phyloP scores from a whole-genome alignment of 2,329 filamentous ascomycete species.

The Sarocladium kiliense region DNA sequence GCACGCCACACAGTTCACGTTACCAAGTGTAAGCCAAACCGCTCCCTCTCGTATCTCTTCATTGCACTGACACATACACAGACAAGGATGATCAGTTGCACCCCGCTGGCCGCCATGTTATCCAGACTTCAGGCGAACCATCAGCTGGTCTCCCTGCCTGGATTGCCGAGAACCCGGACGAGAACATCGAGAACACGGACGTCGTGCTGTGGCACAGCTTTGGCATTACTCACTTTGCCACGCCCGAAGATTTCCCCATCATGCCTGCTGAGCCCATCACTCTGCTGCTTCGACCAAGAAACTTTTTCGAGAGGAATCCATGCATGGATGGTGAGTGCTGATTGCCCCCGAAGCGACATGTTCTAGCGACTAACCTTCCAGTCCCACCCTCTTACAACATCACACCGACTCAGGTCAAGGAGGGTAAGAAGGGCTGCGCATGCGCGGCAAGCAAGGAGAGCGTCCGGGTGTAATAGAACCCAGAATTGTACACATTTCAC shows the following conservation, averaged over 20 bases:
- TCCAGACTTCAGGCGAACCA: slow-evolving; percentile 51
- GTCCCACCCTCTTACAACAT: background rate
- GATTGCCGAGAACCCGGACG: slow-evolving; percentile 42
- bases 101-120: slow-evolving; percentile 55
- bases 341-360: too few species aligned
- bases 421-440: slow-evolving; percentile 1
- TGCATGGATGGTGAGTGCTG: slow-evolving; percentile 7
- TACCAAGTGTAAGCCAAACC: slow-evolving; percentile 64
- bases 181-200: slow-evolving; percentile 49
- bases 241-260: slow-evolving; percentile 53
- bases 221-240: slow-evolving; percentile 47
- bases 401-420: slow-evolving; percentile 1
- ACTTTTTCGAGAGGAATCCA: slow-evolving; percentile 47
- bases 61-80: slow-evolving; percentile 20
- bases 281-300: slow-evolving; percentile 41
- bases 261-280: slow-evolving; percentile 53
- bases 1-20: slow-evolving; percentile 83
- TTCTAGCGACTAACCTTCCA: too few species aligned
- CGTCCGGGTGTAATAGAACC: background rate
- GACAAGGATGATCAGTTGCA: slow-evolving; percentile 56
- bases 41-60: too few species aligned
- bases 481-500: too few species aligned
- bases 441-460: slow-evolving; percentile 6
- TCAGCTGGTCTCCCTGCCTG: slow-evolving; percentile 37
- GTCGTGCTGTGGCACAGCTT: slow-evolving; percentile 53